A percentile compares a stretch with the other conserved stretches of the same genome.
phyloP scores from a whole-genome alignment of 1,139 yeast genomes.

The Spathaspora sp. region DNA sequence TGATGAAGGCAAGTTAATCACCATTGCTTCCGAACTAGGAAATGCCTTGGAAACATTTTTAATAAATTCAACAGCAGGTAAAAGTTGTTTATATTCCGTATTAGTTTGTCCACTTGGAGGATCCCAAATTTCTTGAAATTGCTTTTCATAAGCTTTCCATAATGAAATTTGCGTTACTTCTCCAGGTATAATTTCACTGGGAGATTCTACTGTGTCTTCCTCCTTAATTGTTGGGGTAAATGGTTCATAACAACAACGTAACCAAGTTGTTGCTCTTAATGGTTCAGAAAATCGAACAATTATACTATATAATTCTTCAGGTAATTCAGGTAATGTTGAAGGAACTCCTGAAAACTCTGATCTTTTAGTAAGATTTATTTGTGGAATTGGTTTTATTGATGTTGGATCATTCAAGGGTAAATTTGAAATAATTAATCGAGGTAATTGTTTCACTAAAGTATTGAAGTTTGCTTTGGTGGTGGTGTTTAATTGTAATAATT shows the following conservation, averaged over 20 bases:
- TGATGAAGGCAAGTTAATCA: slow-evolving; percentile 50
- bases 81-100: slow-evolving; percentile 55
- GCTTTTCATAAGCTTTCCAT: slow-evolving; percentile 93
- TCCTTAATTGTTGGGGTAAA: slow-evolving; percentile 21
- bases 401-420: slow-evolving; percentile 26
- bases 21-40: slow-evolving; percentile 93
- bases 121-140: slow-evolving; percentile 54
- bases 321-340: slow-evolving; percentile 54
- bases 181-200: slow-evolving; percentile 41
- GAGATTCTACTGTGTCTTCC: slow-evolving; percentile 14
- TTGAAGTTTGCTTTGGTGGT: slow-evolving; percentile 38
- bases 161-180: slow-evolving; percentile 94
- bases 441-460: slow-evolving; percentile 56
- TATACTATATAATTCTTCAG: slow-evolving; percentile 54
- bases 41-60: slow-evolving; percentile 91
- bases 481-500: slow-evolving; percentile 30
- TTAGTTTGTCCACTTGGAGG: slow-evolving; percentile 35
- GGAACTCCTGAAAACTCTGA: slow-evolving; percentile 51
- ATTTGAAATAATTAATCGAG: slow-evolving; percentile 53
- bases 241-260: slow-evolving; percentile 88
- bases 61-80: slow-evolving; percentile 96
- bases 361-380: slow-evolving; percentile 32
- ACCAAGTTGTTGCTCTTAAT: slow-evolving; percentile 90
- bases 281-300: slow-evolving; percentile 78
- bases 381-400: slow-evolving; percentile 19